phyloP scores from a whole-genome alignment of 176 grass and related monocot genomes.

The Thinopyrum elongatum region DNA sequence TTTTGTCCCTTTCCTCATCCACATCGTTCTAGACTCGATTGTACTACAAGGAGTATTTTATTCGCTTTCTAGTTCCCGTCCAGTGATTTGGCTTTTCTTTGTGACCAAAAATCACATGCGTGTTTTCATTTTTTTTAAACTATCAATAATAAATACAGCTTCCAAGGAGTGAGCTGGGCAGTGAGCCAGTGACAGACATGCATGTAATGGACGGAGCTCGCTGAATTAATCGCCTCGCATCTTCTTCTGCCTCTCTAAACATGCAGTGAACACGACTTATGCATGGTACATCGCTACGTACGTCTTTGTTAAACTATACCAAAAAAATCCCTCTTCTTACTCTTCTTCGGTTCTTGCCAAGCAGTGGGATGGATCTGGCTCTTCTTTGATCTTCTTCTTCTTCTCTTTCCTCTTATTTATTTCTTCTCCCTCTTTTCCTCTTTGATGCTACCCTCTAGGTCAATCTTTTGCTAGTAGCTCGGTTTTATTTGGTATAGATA shows the following conservation, averaged over 20 bases:
- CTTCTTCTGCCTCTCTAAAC: not conserved
- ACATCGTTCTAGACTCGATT: not conserved
- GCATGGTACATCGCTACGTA: not conserved
- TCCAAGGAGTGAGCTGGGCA: conserved; percentile 11
- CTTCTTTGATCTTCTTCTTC: not conserved
- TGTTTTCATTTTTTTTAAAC: not conserved
- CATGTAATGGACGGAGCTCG: conserved; percentile 13
- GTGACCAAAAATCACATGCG: not conserved
- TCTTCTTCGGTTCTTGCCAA: not conserved
- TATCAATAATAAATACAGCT: conserved; percentile 11
- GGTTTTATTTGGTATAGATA: not conserved
- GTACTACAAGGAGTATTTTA: conserved; percentile 18
- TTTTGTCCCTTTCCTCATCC: not conserved
- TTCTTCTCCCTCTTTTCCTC: not conserved
- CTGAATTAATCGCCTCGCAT: not conserved
- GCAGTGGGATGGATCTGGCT: conserved; percentile 13
- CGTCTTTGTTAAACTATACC: not conserved
- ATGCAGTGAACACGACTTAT: not conserved
- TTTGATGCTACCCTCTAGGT: not conserved
- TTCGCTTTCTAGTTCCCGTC: not conserved
- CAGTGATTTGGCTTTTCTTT: not conserved
- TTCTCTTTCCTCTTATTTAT: not conserved
- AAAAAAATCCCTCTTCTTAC: not conserved
- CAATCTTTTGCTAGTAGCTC: not conserved
- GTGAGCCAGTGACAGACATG: not conserved